These are phyloP conservation scores for Leccinellum albellum DNA, from an alignment of 768 basidiomycete species.

Conservation along the genomic window DNA sequence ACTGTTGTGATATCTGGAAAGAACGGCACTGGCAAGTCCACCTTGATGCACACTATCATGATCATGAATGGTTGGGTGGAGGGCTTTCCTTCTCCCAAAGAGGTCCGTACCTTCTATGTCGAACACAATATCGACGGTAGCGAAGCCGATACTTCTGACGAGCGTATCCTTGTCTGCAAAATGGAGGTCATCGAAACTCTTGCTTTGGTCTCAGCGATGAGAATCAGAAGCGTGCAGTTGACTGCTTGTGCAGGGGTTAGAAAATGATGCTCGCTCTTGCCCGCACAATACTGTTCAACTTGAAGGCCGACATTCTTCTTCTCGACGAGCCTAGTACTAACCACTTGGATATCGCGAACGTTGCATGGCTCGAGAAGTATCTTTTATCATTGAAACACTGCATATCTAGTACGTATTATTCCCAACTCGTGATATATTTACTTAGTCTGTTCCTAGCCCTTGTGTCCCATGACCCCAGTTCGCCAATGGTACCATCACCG, in stretches of 20 bases:
- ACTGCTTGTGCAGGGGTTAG: slow-evolving; percentile 95
- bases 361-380: slow-evolving; percentile 96
- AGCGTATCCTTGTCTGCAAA: slow-evolving; percentile 68
- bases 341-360: slow-evolving; percentile 95
- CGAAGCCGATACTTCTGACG: slow-evolving; percentile 89
- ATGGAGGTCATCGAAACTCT: slow-evolving; percentile 78
- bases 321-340: slow-evolving; percentile 98
- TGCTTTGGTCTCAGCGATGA: slow-evolving; percentile 86
- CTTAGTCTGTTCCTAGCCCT: slow-evolving; percentile 54
- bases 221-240: slow-evolving; percentile 81
- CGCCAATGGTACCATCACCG: slow-evolving; percentile 98
- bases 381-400: slow-evolving; percentile 82
- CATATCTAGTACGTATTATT: slow-evolving; percentile 71
- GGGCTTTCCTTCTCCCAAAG: slow-evolving; percentile 97
- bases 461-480: slow-evolving; percentile 96
- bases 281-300: slow-evolving; percentile 96
- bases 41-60: slow-evolving; percentile 89
- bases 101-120: slow-evolving; percentile 98
- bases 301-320: slow-evolving; percentile 93
- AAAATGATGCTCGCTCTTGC: slow-evolving; percentile 99
- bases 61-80: slow-evolving; percentile 96
- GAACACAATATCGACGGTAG: slow-evolving; percentile 98
- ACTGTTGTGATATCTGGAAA: slow-evolving; percentile 98
- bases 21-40: slow-evolving; percentile 98
- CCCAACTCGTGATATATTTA: not conserved